phyloP scores from a whole-genome alignment of 805 yeast genomes.

The Candida quercuum region DNA sequence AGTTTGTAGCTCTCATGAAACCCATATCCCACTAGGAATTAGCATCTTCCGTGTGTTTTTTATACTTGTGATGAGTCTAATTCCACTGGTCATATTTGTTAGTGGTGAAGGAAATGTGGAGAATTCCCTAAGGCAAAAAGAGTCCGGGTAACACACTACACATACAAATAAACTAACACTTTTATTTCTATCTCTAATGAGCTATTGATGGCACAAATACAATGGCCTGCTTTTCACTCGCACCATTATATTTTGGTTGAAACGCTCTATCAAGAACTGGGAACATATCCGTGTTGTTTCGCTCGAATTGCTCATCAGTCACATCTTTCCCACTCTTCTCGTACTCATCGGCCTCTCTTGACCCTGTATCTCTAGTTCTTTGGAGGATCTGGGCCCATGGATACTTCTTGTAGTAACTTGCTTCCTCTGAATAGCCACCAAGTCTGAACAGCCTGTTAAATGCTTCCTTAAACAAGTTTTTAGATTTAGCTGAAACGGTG shows the following conservation, averaged over 20 bases:
- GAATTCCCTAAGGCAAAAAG: no score
- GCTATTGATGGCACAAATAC: slow-evolving; percentile 1
- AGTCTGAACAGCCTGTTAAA: slow-evolving; percentile 7
- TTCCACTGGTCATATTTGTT: no score
- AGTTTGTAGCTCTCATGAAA: no score
- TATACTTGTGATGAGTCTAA: no score
- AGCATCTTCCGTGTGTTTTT: neutral
- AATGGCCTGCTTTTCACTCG: neutral
- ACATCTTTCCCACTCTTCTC: no score
- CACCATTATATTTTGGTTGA: neutral
- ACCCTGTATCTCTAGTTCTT: slow-evolving; percentile 1
- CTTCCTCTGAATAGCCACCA: slow-evolving; percentile 5
- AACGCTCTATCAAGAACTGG: slow-evolving; percentile 3
- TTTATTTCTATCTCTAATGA: no score
- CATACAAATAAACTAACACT: no score
- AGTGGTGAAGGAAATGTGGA: no score
- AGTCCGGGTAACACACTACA: no score
- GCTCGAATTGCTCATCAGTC: slow-evolving; percentile 1
- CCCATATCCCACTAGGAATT: no score
- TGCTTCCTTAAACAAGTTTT: neutral
- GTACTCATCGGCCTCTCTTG: neutral
- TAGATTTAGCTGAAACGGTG: slow-evolving; percentile 1
- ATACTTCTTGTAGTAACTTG: slow-evolving; percentile 4
- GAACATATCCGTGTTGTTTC: slow-evolving; percentile 10
- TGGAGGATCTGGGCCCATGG: slow-evolving; percentile 19